These are phyloP conservation scores for Collybiopsis confluens DNA, from an alignment of 768 basidiomycete genomes.

Conservation along the genomic window DNA sequence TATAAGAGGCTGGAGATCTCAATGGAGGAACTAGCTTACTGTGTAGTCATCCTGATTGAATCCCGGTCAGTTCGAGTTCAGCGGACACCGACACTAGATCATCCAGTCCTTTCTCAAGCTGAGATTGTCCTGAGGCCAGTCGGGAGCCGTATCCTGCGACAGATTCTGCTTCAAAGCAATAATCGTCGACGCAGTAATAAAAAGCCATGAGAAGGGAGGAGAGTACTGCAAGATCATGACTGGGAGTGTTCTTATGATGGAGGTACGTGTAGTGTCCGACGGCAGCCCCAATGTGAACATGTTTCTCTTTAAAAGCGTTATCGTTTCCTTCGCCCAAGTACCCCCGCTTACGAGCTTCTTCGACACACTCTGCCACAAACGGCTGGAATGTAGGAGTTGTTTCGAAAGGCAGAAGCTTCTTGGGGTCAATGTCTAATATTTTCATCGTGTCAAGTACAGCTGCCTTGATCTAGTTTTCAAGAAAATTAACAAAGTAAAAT, in stretches of 20 bases:
- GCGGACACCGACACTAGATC: not conserved
- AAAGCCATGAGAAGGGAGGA: not conserved
- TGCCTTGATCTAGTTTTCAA: slow-evolving; percentile 4
- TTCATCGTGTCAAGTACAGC: slow-evolving; percentile 10
- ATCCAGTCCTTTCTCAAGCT: slow-evolving; percentile 3
- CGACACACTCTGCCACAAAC: slow-evolving; percentile 9
- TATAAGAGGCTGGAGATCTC: too few relatives aligned
- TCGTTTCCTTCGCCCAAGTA: not conserved
- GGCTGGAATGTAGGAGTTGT: slow-evolving; percentile 8
- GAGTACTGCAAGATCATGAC: not conserved
- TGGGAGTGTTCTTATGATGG: not conserved
- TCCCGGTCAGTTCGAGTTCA: too few relatives aligned
- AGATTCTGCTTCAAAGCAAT: not conserved
- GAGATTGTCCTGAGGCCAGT: not conserved
- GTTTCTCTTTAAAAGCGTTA: slow-evolving; percentile 5
- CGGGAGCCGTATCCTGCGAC: not conserved
- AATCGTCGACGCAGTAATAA: not conserved
- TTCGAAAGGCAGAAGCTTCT: slow-evolving; percentile 5
- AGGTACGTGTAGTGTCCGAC: slow-evolving; percentile 1
- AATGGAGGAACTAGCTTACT: too few relatives aligned
- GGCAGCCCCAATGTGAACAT: not conserved
- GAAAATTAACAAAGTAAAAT: not conserved
- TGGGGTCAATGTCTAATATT: slow-evolving; percentile 5
- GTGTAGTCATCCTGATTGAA: slow-evolving; percentile 3
- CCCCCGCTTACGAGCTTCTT: slow-evolving; percentile 1